phyloP scores from a whole-genome alignment of 2,329 filamentous ascomycete species.

The Microcyclospora pomicola region DNA sequence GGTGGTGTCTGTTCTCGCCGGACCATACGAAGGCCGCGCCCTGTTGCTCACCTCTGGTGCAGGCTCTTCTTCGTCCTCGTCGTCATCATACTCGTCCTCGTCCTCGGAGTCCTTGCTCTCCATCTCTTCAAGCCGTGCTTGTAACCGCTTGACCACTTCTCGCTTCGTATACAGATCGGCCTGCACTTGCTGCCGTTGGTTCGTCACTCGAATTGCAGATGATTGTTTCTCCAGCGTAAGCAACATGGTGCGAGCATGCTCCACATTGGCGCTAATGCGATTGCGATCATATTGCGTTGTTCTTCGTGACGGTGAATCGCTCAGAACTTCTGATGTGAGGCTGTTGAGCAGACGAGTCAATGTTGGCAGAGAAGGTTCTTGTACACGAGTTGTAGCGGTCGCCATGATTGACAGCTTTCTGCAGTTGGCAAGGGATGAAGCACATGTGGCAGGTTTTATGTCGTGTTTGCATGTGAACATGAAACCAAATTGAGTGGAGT shows the following conservation, averaged over 20 bases:
- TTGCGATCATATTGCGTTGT: conserved; percentile 53
- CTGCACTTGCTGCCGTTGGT: conserved; percentile 48
- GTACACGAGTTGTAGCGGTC: too few relatives aligned
- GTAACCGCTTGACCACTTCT: conserved; percentile 50
- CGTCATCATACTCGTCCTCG: conserved; percentile 24
- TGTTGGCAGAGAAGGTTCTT: too few relatives aligned
- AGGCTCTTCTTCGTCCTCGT: conserved; percentile 27
- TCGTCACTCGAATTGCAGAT: conserved; percentile 42
- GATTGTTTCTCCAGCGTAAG: conserved; percentile 58
- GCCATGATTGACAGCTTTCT: too few relatives aligned
- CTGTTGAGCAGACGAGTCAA: conserved; percentile 1
- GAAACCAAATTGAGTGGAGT: too few relatives aligned
- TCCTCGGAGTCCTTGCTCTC: conserved; percentile 41
- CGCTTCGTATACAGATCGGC: conserved; percentile 50
- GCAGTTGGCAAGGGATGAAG: too few relatives aligned
- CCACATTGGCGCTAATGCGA: conserved; percentile 49
- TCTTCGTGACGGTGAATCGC: conserved; percentile 11
- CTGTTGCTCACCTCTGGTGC: conserved; percentile 26
- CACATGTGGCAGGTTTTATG: too few relatives aligned
- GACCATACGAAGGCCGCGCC: conserved; percentile 21
- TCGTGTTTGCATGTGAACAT: too few relatives aligned
- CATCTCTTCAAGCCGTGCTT: conserved; percentile 53
- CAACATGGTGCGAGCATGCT: conserved; percentile 55
- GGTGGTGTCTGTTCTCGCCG: conserved; percentile 21
- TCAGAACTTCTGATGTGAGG: conserved; percentile 13